Evolutionary conservation across 2,329 filamentous ascomycete genomes (phyloP).

Genomic region (Pseudogymnoascus sp.): DNA sequence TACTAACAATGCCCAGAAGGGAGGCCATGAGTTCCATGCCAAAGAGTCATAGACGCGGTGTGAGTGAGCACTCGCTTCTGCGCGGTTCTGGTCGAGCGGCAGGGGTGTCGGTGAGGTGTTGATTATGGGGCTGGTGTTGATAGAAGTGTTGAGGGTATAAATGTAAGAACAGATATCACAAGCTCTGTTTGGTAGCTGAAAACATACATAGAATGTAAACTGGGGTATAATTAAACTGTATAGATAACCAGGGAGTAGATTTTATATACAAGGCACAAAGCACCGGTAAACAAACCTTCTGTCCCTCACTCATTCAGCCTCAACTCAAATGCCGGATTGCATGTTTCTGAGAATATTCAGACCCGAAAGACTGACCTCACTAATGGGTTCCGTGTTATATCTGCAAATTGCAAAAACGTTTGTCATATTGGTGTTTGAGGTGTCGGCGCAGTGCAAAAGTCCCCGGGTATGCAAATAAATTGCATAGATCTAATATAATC

Average conservation of each 20-base stretch:
- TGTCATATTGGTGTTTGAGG: not conserved
- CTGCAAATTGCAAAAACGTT: not conserved
- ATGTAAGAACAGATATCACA: not conserved
- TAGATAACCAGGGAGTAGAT: not conserved
- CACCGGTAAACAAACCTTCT: too few relatives aligned
- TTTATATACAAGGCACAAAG: not conserved
- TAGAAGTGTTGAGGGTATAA: not conserved
- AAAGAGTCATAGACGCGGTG: not conserved
- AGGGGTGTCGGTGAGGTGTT: not conserved
- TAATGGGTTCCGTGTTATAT: not conserved
- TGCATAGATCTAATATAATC: not conserved
- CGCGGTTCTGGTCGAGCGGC: not conserved
- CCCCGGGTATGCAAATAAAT: not conserved
- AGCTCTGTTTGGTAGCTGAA: not conserved
- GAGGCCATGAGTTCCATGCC: not conserved
- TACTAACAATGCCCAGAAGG: not conserved
- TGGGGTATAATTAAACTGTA: not conserved
- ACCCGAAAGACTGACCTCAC: not conserved
- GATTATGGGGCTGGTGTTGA: not conserved
- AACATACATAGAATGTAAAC: not conserved
- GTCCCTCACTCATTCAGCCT: not conserved
- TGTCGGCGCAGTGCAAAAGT: not conserved
- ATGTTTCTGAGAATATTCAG: not conserved
- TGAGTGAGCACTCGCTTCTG: not conserved
- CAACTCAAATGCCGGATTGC: not conserved